Evolutionary conservation across 352 stramenopile genomes (phyloP), one percentile per base, ranked within the genome.

Genomic region (Plasmopara muralis): DNA sequence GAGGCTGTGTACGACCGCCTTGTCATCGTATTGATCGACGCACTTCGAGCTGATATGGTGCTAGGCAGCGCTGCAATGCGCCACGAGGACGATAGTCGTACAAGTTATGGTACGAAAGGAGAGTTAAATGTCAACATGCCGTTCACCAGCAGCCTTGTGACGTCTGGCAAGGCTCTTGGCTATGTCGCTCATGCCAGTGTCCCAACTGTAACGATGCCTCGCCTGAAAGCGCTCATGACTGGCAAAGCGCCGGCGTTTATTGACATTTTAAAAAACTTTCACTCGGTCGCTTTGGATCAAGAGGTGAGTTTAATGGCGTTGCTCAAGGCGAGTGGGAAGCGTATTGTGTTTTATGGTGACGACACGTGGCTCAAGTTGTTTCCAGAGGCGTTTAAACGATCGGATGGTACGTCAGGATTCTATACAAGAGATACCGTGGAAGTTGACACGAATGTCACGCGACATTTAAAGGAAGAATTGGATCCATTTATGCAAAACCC

Each of bases 281-380:
- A 95, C 50, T 94, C 85, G 4, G 84, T 70, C 18, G 76, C 76
- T n/a, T 64, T 95, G 16, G 64, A 47, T 18, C 60, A 67, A 0
- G 78, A 93, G 18, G 68, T 81, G 10, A 95, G 93, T 44, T 44
- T 95, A 12, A 43, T 95, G 25, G 65, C 76, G 30, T 40, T 82
- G 28, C 57, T 95, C 29, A 51, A 42, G 15, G 56, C 64, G 4
- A 68, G 62, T 29, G 77, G 71, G 5, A 70, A 72, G 28, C 66
- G 72, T 3, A 68, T 93, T 37, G 85, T 95, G 38, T 89, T 95
- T 54, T 95, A 95, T 55, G 85, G 85, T 10, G 85, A 95, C 58
- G 85, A 95, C 56, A 95, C 85, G 58, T 95, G 85, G 85, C 79
- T 95, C 25, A 87, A 88, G 57, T 59, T 95, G 9, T 95, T 95